phyloP scores from a whole-genome alignment of 176 grass and related monocot species.

The Carex kokanica region DNA sequence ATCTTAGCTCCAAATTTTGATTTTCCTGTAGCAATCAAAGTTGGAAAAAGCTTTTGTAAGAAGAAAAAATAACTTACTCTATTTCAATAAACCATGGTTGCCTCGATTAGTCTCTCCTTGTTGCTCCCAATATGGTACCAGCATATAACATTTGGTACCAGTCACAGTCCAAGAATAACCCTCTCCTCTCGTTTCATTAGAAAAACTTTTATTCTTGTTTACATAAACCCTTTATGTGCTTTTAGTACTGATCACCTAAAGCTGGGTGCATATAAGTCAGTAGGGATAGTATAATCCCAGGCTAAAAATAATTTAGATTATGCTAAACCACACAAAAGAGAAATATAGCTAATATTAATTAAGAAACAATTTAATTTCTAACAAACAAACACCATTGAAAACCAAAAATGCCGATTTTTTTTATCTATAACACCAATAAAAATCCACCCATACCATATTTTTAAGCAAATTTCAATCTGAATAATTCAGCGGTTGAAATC shows the following conservation, averaged over 20 bases:
- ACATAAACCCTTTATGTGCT: neutral
- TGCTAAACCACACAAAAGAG: neutral
- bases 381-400: neutral
- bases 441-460: too few relatives aligned
- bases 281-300: neutral
- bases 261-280: neutral
- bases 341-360: neutral
- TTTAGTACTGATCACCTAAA: neutral
- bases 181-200: neutral
- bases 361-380: neutral
- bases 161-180: neutral
- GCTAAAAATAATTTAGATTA: too few relatives aligned
- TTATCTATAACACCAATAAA: too few relatives aligned
- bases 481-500: too few relatives aligned
- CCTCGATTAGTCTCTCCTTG: neutral
- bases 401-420: neutral
- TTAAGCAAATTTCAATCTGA: too few relatives aligned
- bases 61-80: too few relatives aligned
- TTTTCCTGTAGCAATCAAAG: neutral
- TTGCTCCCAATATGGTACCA: neutral
- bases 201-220: neutral
- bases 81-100: neutral
- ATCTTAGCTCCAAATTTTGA: constrained; percentile 20
- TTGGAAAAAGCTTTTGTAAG: neutral
- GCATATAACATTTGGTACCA: neutral